Conservation (phyloP, 2,329 filamentous ascomycete genomes). For the Hypoxylon sp. region DNA sequence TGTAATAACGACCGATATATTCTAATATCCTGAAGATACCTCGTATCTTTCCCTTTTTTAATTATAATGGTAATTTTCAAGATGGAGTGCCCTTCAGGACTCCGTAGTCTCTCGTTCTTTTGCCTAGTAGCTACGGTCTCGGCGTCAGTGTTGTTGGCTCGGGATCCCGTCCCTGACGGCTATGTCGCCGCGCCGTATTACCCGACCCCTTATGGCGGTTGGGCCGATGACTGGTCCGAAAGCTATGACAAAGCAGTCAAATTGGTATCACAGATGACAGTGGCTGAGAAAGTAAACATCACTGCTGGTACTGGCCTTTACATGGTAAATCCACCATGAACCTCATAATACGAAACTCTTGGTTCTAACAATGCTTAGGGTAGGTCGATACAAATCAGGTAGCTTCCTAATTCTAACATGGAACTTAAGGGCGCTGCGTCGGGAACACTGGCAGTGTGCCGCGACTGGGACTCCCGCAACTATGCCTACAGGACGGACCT, state of each 20-base stretch:
- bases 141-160: slow-evolving; percentile 40
- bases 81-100: slow-evolving; percentile 43
- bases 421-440: slow-evolving; percentile 68
- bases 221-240: slow-evolving; percentile 74
- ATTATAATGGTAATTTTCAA: slow-evolving; percentile 47
- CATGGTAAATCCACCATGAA: slow-evolving; percentile 66
- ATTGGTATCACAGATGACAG: slow-evolving; percentile 79
- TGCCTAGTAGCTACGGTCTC: slow-evolving; percentile 37
- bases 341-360: slow-evolving; percentile 31
- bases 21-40: slow-evolving; percentile 4
- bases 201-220: slow-evolving; percentile 78
- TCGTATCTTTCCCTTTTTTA: slow-evolving; percentile 2
- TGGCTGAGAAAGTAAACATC: slow-evolving; percentile 84
- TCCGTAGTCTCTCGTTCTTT: slow-evolving; percentile 46
- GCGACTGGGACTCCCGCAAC: slow-evolving; percentile 77
- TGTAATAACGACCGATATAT: slow-evolving; percentile 15
- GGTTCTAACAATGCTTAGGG: slow-evolving; percentile 27
- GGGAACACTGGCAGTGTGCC: slow-evolving; percentile 80
- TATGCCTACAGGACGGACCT: slow-evolving; percentile 79
- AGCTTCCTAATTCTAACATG: slow-evolving; percentile 15
- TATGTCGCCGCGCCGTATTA: slow-evolving; percentile 73
- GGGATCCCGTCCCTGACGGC: slow-evolving; percentile 50
- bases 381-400: slow-evolving; percentile 24
- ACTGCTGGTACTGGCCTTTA: slow-evolving; percentile 77
- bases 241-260: slow-evolving; percentile 77